Conservation (phyloP, 495 filamentous ascomycete species). For the Aspergillus sclerotioniger region DNA sequence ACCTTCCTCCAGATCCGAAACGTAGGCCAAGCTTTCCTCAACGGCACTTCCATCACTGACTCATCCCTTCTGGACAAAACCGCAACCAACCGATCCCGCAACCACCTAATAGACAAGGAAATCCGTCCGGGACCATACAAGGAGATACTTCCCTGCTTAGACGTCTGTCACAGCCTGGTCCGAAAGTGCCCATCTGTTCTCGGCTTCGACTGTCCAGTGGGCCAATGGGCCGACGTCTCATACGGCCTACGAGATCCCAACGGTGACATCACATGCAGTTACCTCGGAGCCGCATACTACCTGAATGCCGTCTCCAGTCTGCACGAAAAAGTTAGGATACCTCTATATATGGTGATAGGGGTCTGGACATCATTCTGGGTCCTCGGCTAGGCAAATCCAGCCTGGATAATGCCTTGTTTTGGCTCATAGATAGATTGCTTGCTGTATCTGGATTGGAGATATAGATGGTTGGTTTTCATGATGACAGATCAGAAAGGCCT, state of each 20-base stretch:
- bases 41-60: constrained; percentile 54
- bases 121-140: constrained; percentile 89
- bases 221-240: constrained; percentile 55
- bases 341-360: neutral
- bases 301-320: constrained; percentile 33
- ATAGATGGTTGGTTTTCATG: no score
- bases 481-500: no score
- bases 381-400: neutral
- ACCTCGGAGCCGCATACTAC: constrained; percentile 54
- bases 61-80: constrained; percentile 30
- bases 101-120: constrained; percentile 62
- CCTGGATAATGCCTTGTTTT: no score
- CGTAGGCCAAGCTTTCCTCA: constrained; percentile 63
- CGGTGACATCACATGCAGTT: constrained; percentile 56
- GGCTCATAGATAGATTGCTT: no score
- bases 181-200: constrained; percentile 79
- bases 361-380: constrained; percentile 6
- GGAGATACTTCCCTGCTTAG: constrained; percentile 81
- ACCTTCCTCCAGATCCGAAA: constrained; percentile 66
- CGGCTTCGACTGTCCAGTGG: constrained; percentile 73
- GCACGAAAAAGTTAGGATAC: neutral
- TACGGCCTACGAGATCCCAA: constrained; percentile 57
- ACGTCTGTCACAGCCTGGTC: constrained; percentile 80
- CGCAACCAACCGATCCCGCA: constrained; percentile 57
- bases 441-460: no score